Evolutionary conservation across 1,284 basidiomycete species (phyloP).

Genomic region (Malassezia pachydermatis): DNA sequence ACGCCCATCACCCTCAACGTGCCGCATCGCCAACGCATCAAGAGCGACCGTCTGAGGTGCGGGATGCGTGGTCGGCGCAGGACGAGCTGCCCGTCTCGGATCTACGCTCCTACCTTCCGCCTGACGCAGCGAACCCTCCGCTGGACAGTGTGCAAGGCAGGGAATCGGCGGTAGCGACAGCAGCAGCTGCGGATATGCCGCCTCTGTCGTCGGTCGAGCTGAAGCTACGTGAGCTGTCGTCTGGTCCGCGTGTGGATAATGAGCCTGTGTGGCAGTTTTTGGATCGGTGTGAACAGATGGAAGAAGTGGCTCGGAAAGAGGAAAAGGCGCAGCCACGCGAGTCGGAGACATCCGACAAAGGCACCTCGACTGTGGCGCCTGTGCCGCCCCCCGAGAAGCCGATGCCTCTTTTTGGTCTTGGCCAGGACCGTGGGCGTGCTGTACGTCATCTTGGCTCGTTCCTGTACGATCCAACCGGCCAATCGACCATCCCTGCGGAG

Average conservation of each 20-base stretch:
- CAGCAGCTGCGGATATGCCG: background rate
- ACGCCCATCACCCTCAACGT: no score
- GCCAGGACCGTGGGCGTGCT: conserved; percentile 35
- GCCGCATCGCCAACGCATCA: no score
- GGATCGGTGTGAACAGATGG: conserved; percentile 36
- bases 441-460: conserved; percentile 41
- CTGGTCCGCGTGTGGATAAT: conserved; percentile 40
- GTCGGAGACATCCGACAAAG: background rate
- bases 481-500: conserved; percentile 38
- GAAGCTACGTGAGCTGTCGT: conserved; percentile 22
- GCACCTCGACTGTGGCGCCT: background rate
- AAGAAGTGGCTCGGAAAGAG: conserved; percentile 21
- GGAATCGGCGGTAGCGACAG: no score
- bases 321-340: conserved; percentile 12
- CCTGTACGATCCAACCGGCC: conserved; percentile 34
- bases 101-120: no score
- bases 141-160: no score
- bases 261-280: conserved; percentile 45
- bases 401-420: conserved; percentile 19
- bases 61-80: no score
- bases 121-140: no score
- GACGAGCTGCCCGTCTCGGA: no score
- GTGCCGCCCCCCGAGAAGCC: no score
- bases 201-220: conserved; percentile 2
- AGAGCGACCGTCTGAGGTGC: no score